Base-by-base conservation (phyloP, 352 stramenopile genomes). In the Phytophthora kernoviae region DNA sequence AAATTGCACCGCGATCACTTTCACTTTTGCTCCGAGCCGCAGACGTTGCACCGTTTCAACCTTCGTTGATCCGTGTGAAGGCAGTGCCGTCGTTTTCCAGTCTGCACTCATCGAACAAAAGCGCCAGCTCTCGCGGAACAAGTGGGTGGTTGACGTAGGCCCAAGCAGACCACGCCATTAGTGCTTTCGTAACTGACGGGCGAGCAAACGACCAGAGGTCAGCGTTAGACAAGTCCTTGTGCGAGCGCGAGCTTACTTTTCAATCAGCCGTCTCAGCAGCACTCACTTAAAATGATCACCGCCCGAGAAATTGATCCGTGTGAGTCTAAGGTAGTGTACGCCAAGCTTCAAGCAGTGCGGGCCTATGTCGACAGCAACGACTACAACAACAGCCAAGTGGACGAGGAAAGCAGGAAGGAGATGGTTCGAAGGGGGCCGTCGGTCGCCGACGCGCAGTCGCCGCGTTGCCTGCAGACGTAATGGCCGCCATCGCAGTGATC, bases 401-500 rank as follows among this genome's bases (percentile, higher is more conserved):
- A 67, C 15, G 40, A 62, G 1, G 47, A 65, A 32, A 64, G 47
- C 57, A 70, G 47, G 43, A 68, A 74, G 33, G 58, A 73, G 22
- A 44, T 81, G 4, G 42, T 62, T 4, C 60, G 70, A 14, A 58
- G 58, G 4, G 71, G 71, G 71, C 71, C 8, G 71, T 80, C 20
- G 71, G 71, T 12, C 71, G 71, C 8, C 68, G 71, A 18, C 63
- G 48, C 21, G 71, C 71, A 18, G 57, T 80, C 21, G 61, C 68
- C 10, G 47, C 41, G 7, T 50, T 80, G 12, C 53, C 67, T 0
- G 15, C 49, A 9, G 56, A 62, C 26, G 18, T 71, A 17, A 18
- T 67, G 9, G 26, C 39, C n/a, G 48, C 54, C 36, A 57, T 74
- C 17, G 45, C 60, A 58, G 51, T 64, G 36, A 62, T 62, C 24